These are phyloP conservation scores for Entrophospora sp. DNA, from an alignment of 192 early-diverging fungal species.

Conservation along the genomic window DNA sequence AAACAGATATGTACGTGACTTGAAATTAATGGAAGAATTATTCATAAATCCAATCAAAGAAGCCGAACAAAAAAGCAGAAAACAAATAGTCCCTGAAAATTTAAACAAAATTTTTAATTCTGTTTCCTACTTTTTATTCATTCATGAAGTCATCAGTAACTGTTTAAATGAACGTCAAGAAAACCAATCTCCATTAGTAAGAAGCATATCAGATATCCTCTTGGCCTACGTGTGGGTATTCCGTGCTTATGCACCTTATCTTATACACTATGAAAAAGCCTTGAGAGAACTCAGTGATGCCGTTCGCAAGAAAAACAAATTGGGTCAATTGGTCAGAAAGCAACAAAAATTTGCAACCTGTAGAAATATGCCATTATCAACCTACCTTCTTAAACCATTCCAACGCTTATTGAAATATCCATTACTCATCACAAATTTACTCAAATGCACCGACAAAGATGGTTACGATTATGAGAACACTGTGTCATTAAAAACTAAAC, in stretches of 20 bases:
- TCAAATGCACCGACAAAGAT: constrained; percentile 28
- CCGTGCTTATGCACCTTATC: constrained; percentile 41
- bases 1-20: constrained; percentile 66
- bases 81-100: constrained; percentile 35
- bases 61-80: constrained; percentile 18
- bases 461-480: constrained; percentile 24
- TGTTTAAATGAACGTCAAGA: constrained; percentile 46
- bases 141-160: constrained; percentile 41
- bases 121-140: constrained; percentile 38
- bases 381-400: constrained; percentile 48
- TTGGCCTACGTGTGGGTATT: constrained; percentile 38
- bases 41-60: constrained; percentile 33
- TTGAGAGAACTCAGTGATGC: constrained; percentile 38
- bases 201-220: constrained; percentile 44
- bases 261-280: constrained; percentile 50
- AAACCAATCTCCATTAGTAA: constrained; percentile 41
- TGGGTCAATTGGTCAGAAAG: constrained; percentile 39
- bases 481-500: constrained; percentile 18
- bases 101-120: constrained; percentile 44
- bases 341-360: constrained; percentile 40
- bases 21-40: constrained; percentile 58
- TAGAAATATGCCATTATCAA: constrained; percentile 43
- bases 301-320: constrained; percentile 34
- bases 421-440: constrained; percentile 43
- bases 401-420: constrained; percentile 57